Evolutionary conservation across 1,284 basidiomycete species (phyloP).

Genomic region (Cronartium ribicola): DNA sequence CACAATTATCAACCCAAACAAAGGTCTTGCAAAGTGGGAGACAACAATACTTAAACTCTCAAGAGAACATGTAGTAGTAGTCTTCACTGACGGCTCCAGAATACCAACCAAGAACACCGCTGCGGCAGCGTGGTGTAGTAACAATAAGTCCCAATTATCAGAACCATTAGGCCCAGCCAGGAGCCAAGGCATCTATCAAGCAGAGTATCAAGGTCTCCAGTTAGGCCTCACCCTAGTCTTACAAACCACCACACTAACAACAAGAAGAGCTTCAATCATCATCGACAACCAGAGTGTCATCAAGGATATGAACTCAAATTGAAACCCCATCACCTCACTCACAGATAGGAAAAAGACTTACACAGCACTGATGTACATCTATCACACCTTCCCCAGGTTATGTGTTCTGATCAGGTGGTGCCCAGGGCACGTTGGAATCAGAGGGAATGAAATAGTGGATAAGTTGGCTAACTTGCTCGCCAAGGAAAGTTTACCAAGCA

Average conservation of each 20-base stretch:
- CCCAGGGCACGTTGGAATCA: not conserved
- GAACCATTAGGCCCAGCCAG: not conserved
- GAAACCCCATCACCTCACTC: not conserved
- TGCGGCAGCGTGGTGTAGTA: not conserved
- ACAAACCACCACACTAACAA: not conserved
- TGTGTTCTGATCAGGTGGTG: not conserved
- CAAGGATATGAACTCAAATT: not conserved
- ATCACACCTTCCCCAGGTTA: not conserved
- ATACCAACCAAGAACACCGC: not conserved
- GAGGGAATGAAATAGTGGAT: conserved; percentile 5
- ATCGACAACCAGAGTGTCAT: conserved; percentile 12
- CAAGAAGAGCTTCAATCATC: not conserved
- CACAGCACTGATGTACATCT: too few relatives aligned
- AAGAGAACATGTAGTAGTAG: not conserved
- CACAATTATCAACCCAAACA: not conserved
- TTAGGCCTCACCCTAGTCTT: not conserved
- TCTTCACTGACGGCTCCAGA: not conserved
- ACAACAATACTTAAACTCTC: not conserved
- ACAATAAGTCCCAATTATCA: too few relatives aligned
- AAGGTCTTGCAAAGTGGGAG: not conserved
- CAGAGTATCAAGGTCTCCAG: not conserved
- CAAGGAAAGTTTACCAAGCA: not conserved
- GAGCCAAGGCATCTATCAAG: not conserved
- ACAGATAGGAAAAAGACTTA: not conserved
- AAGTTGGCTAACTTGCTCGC: not conserved